Evolutionary conservation across 2,329 filamentous ascomycete genomes (phyloP).

Genomic region (Rutstroemia sp.): DNA sequence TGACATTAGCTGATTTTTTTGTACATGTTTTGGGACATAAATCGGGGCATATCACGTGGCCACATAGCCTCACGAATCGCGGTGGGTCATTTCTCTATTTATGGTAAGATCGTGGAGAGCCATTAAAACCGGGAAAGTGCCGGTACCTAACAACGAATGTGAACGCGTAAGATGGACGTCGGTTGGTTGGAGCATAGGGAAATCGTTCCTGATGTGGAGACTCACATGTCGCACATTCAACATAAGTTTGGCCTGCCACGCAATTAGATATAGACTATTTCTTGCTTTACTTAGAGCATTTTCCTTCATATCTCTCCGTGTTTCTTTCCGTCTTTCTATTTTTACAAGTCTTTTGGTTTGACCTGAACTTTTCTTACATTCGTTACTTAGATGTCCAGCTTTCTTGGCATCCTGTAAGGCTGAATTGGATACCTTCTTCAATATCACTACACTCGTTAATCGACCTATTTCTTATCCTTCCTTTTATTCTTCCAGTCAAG

Average conservation of each 20-base stretch:
- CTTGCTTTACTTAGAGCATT: not conserved
- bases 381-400: not conserved
- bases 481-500: not conserved
- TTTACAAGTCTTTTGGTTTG: not conserved
- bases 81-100: conserved; percentile 8
- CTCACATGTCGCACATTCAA: not conserved
- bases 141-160: not conserved
- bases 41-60: not conserved
- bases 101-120: not conserved
- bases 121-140: not conserved
- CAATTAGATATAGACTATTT: not conserved
- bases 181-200: not conserved
- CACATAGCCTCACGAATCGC: not conserved
- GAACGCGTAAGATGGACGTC: conserved; percentile 3
- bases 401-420: conserved; percentile 4
- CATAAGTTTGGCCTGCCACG: conserved; percentile 7
- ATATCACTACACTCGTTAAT: not conserved
- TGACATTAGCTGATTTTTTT: too few species aligned
- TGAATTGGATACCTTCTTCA: not conserved
- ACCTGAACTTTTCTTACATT: not conserved
- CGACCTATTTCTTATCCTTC: not conserved
- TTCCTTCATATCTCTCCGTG: not conserved
- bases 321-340: not conserved
- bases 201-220: conserved; percentile 2
- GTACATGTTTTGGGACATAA: not conserved